Conservation (phyloP, 2,329 filamentous ascomycete genomes). For the Verticillium zaregamsianum region DNA sequence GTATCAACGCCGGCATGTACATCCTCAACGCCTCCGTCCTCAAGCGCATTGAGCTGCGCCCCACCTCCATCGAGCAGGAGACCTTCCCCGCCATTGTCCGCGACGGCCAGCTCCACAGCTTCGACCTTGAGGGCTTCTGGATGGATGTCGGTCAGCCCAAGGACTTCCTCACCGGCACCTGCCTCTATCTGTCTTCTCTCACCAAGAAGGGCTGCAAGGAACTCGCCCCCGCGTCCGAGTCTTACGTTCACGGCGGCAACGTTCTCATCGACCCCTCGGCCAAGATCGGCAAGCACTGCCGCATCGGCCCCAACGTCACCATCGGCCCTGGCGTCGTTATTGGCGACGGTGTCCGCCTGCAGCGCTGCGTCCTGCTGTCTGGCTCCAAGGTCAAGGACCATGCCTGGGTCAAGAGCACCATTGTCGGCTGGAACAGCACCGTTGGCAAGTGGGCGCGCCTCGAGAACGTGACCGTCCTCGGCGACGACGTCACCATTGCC, state of each 20-base stretch:
- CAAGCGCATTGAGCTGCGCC: conserved; percentile 87
- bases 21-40: conserved; percentile 93
- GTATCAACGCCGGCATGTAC: conserved; percentile 98
- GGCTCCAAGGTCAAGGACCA: conserved; percentile 97
- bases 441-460: conserved; percentile 94
- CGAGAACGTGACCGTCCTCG: conserved; percentile 97
- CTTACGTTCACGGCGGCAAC: conserved; percentile 88
- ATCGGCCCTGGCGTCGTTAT: conserved; percentile 91
- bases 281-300: conserved; percentile 97
- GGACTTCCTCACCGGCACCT: conserved; percentile 94
- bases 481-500: conserved; percentile 95
- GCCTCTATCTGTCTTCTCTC: conserved; percentile 89
- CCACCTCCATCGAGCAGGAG: conserved; percentile 97
- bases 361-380: conserved; percentile 84
- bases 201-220: conserved; percentile 86
- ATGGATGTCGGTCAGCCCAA: conserved; percentile 99
- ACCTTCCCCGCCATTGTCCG: conserved; percentile 92
- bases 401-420: conserved; percentile 97
- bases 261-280: conserved; percentile 91
- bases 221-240: conserved; percentile 67
- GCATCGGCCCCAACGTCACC: conserved; percentile 94
- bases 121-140: conserved; percentile 97
- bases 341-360: conserved; percentile 88
- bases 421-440: conserved; percentile 96
- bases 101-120: conserved; percentile 89